Evolutionary conservation across 106 monocot species (phyloP).

Genomic region (Vanilla planifolia): DNA sequence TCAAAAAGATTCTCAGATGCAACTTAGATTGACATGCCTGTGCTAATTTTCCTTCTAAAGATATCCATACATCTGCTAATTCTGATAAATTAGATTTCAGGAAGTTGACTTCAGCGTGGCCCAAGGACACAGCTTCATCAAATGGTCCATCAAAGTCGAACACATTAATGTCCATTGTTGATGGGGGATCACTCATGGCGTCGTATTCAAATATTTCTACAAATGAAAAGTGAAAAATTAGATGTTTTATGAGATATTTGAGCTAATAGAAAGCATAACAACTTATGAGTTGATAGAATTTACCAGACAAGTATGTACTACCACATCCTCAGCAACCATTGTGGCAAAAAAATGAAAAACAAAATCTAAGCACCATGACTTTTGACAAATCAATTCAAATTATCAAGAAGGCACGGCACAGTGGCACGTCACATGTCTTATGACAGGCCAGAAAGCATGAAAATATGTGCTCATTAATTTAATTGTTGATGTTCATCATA

Average conservation of each 20-base stretch:
- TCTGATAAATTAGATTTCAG: constrained; percentile 72
- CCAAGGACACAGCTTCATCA: constrained; percentile 57
- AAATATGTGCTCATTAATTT: too few relatives aligned
- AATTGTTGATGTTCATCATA: too few relatives aligned
- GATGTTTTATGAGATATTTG: background rate
- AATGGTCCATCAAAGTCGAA: constrained; percentile 77
- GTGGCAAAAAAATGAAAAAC: too few relatives aligned
- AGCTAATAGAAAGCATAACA: background rate
- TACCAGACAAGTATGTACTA: background rate
- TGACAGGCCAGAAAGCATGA: too few relatives aligned
- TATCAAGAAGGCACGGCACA: too few relatives aligned
- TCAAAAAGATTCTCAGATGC: constrained; percentile 70
- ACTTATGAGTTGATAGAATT: background rate
- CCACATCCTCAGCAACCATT: too few relatives aligned
- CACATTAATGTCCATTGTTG: constrained; percentile 62
- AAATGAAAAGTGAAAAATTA: constrained; percentile 12
- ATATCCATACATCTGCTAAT: constrained; percentile 70
- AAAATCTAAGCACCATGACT: too few relatives aligned
- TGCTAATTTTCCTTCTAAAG: constrained; percentile 67
- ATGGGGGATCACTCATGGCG: constrained; percentile 83
- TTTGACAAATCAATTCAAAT: too few relatives aligned
- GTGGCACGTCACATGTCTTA: too few relatives aligned
- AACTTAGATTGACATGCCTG: constrained; percentile 65
- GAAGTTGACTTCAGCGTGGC: constrained; percentile 76
- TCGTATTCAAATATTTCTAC: constrained; percentile 91